A percentile compares a stretch with the other conserved stretches of the same genome.
Evolutionary conservation across 371 early-diverging fungal species (phyloP).

Genomic region (Dichotomocladium elegans): DNA sequence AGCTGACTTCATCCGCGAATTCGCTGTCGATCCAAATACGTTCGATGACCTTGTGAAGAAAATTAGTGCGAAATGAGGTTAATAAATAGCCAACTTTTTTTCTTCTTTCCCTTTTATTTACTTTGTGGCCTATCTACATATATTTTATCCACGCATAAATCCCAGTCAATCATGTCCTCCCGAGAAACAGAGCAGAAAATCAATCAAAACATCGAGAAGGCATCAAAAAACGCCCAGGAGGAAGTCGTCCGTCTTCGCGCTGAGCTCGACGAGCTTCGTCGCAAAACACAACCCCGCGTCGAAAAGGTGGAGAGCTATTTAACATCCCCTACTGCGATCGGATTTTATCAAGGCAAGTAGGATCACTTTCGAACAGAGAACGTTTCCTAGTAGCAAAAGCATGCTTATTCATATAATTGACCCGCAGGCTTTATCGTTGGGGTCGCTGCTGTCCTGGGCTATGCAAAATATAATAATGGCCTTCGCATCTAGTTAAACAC

Average conservation of each 20-base stretch:
- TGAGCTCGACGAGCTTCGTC: conserved; percentile 29
- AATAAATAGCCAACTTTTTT: background rate
- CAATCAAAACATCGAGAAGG: conserved; percentile 19
- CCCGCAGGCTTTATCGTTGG: conserved; percentile 17
- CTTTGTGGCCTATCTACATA: background rate
- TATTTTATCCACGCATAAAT: background rate
- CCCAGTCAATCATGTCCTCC: background rate
- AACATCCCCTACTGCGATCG: conserved; percentile 28
- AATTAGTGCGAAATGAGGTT: conserved; percentile 3
- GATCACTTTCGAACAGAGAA: background rate
- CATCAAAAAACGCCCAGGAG: conserved; percentile 29
- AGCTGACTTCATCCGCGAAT: conserved; percentile 80
- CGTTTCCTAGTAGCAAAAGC: background rate
- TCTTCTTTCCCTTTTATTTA: conserved; percentile 3
- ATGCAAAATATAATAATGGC: conserved; percentile 16
- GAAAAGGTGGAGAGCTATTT: conserved; percentile 32
- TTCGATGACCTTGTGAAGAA: conserved; percentile 70
- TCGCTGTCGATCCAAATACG: conserved; percentile 64
- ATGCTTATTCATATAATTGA: too few relatives aligned
- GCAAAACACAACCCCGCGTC: conserved; percentile 31
- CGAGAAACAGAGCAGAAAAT: conserved; percentile 8
- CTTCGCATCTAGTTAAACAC: conserved; percentile 6
- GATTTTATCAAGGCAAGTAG: conserved; percentile 31
- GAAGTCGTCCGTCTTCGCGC: conserved; percentile 30
- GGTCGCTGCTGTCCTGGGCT: conserved; percentile 12